phyloP scores from a whole-genome alignment of 495 filamentous ascomycete genomes.

The Rostrohypoxylon terebratum region DNA sequence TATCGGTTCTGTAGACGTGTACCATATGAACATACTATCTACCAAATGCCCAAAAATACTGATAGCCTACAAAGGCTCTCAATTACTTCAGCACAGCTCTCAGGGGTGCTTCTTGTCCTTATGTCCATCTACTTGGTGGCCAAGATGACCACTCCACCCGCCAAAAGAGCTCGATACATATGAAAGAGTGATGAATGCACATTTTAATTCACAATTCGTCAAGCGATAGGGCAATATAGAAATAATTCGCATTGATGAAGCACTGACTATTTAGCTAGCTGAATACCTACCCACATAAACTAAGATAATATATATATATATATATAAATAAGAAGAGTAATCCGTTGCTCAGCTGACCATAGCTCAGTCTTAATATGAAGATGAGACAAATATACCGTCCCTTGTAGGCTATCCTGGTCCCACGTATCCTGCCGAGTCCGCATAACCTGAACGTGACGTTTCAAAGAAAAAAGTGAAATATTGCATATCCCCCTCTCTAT shows the following conservation, averaged over 20 bases:
- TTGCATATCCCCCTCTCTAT: conserved; percentile 15
- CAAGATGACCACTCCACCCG: neutral
- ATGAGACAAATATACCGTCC: conserved; percentile 8
- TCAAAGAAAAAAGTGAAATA: conserved; percentile 10
- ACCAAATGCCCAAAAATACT: conserved; percentile 4
- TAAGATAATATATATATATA: conserved; percentile 17
- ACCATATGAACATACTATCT: conserved; percentile 33
- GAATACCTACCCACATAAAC: neutral
- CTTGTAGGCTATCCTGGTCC: conserved; percentile 1
- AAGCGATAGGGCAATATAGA: neutral
- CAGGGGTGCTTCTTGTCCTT: neutral
- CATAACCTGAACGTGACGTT: conserved; percentile 24
- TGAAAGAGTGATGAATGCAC: neutral
- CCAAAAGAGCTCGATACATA: neutral
- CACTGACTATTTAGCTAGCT: neutral
- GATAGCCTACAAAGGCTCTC: neutral
- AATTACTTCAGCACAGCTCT: neutral
- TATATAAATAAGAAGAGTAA: conserved; percentile 16
- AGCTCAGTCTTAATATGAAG: conserved; percentile 2
- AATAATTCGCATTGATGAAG: neutral
- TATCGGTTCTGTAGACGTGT: conserved; percentile 30
- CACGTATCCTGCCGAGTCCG: conserved; percentile 13
- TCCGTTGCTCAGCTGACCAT: neutral
- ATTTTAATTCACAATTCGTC: neutral
- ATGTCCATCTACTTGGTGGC: neutral